phyloP scores from a whole-genome alignment of 345 rosid species.

The Syzygium aromaticum region DNA sequence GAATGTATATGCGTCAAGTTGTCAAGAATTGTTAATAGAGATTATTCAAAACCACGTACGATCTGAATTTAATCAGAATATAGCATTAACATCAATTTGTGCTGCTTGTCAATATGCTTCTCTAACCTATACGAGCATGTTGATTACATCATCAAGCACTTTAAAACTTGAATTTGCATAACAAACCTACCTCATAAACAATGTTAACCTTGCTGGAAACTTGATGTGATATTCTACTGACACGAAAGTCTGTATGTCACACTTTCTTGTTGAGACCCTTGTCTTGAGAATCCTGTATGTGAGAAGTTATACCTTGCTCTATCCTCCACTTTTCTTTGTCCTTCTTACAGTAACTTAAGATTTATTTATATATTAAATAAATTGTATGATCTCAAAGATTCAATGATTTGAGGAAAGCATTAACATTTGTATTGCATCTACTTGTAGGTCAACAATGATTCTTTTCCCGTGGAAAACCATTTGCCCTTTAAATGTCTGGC shows the following conservation, averaged over 20 bases:
- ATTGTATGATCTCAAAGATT: background rate
- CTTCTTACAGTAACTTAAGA: background rate
- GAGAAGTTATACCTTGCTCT: background rate
- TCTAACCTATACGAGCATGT: background rate
- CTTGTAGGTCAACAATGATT: conserved; percentile 41
- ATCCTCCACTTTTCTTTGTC: background rate
- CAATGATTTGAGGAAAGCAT: background rate
- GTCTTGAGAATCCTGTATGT: background rate
- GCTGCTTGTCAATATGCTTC: background rate
- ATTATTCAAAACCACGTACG: too few species aligned
- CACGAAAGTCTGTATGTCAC: background rate
- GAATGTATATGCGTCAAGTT: too few species aligned
- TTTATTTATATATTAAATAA: background rate
- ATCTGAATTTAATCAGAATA: background rate
- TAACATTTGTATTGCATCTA: background rate
- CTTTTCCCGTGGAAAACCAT: conserved; percentile 32
- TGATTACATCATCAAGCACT: background rate
- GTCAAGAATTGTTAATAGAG: too few species aligned
- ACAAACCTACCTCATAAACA: background rate
- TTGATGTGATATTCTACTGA: background rate
- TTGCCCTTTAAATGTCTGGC: conserved; percentile 63
- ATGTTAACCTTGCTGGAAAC: background rate
- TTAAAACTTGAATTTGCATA: background rate
- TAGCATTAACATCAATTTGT: background rate
- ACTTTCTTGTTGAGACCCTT: background rate